phyloP scores from a whole-genome alignment of 2,329 filamentous ascomycete genomes.

The Rhynchosporium graminicola region DNA sequence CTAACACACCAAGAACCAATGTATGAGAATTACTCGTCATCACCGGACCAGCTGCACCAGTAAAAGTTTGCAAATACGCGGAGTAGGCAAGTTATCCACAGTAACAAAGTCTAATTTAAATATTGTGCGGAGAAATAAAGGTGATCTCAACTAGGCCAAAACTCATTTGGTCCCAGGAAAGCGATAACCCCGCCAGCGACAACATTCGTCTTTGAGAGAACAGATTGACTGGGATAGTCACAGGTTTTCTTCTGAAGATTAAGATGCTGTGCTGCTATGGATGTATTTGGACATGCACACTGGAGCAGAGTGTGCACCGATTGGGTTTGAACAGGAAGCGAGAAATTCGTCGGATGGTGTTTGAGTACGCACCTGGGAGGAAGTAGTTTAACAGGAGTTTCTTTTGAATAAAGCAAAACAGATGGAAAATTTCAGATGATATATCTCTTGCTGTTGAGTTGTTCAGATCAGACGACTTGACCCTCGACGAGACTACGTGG shows the following conservation, averaged over 20 bases:
- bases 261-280: constrained; percentile 1
- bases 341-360: not conserved
- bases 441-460: too few species aligned
- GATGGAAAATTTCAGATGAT: not conserved
- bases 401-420: not conserved
- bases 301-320: not conserved
- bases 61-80: not conserved
- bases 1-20: too few species aligned
- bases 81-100: not conserved
- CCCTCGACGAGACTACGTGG: too few species aligned
- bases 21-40: too few species aligned
- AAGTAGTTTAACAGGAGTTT: not conserved
- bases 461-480: too few species aligned
- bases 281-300: not conserved
- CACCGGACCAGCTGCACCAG: too few species aligned
- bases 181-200: not conserved
- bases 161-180: constrained; percentile 1
- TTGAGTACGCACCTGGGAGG: not conserved
- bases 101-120: too few species aligned
- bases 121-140: too few species aligned
- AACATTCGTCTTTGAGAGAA: constrained; percentile 5
- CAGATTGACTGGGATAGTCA: not conserved
- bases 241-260: not conserved
- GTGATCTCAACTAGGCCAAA: not conserved
- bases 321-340: constrained; percentile 5